Evolutionary conservation across 345 rosid species (phyloP), one percentile per base, ranked within the genome.

Genomic region (Populus deltoides): DNA sequence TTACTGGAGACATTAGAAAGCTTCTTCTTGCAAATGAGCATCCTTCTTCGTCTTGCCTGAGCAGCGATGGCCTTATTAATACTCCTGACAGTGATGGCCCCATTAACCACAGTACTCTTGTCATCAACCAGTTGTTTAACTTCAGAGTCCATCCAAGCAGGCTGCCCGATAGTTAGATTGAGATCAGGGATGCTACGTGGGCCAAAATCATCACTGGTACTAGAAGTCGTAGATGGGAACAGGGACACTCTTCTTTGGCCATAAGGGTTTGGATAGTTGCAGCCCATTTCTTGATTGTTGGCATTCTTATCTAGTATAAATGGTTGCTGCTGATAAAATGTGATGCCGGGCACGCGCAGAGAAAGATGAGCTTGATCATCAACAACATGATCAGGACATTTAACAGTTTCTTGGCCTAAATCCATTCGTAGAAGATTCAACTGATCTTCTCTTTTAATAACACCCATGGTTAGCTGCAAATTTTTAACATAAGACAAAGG

Each of bases 11-110:
- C 15, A 74, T 6, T 45, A 35, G 29, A 24, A 43, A 68, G 72
- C 82, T 85, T 85, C 2, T 78, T 57, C 66, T 77, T 68, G 73
- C 82, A 81, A 63, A 81, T 83, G 39, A 55, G 77, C 76, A 35
- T 85, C 80, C 90, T 87, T 27, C 70, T 80, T 6, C 68, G 85
- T 62, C 88, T 83, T 20, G 87, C 90, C 17, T 73, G 31, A 18
- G 88, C 87, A 38, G 88, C 84, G 66, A 66, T 55, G 7, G 74
- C 81, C 73, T 33, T 85, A 3, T 8, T 70, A 7, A 41, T 33
- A 45, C 66, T 75, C 67, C 33, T 66, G 17, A 47, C 51, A 12
- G 51, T 47, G 51, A 47, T 47, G 16, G 18, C 51, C 51, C 10
- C 10, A 12, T 13, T 45, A 45, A n/a, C 65, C 27, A 24, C 65